phyloP scores from a whole-genome alignment of 345 rosid genomes.

The Syzygium aqueum region DNA sequence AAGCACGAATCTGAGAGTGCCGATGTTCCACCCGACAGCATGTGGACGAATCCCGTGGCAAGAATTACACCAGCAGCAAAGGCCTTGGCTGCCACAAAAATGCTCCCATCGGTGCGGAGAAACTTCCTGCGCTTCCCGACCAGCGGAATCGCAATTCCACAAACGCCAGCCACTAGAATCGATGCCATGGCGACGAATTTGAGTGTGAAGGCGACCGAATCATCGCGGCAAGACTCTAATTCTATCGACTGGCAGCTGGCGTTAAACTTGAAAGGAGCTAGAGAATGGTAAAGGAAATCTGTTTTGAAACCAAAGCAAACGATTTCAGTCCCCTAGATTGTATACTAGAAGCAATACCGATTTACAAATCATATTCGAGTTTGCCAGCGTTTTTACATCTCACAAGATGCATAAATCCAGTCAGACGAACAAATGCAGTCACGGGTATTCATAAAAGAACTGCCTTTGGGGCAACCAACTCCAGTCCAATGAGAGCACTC shows the following conservation, averaged over 20 bases:
- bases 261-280: conserved; percentile 23
- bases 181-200: conserved; percentile 68
- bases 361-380: not conserved
- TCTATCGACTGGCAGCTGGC: conserved; percentile 30
- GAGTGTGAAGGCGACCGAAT: conserved; percentile 42
- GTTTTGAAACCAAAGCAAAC: not conserved
- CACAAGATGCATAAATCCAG: not conserved
- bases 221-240: conserved; percentile 52
- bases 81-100: conserved; percentile 76
- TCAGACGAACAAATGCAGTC: not conserved
- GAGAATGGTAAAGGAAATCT: conserved; percentile 24
- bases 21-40: conserved; percentile 56
- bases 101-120: conserved; percentile 49
- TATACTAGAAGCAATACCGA: not conserved
- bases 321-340: not conserved
- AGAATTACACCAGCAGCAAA: conserved; percentile 93
- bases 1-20: conserved; percentile 63
- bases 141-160: conserved; percentile 65
- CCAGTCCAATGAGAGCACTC: not conserved
- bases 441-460: not conserved
- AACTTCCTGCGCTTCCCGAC: conserved; percentile 56
- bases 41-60: conserved; percentile 94
- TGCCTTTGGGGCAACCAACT: not conserved
- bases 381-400: not conserved
- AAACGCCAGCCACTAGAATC: conserved; percentile 54